Evolutionary conservation across 192 early-diverging fungal genomes (phyloP), one percentile per base, ranked within the genome.

Genomic region (Haplosporangium gracile): DNA sequence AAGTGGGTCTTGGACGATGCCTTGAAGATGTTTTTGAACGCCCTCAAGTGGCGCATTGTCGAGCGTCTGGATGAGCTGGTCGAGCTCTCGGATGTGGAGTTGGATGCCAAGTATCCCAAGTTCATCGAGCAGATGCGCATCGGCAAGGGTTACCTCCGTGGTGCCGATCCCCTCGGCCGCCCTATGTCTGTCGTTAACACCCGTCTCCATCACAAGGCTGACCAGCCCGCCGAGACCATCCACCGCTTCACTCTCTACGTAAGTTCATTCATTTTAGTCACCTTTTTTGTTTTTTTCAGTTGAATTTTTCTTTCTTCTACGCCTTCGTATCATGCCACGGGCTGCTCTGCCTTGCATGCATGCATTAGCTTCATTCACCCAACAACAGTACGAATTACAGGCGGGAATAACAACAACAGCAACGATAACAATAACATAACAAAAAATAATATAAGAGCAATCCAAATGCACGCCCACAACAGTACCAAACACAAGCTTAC

Each of bases 1-100:
- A 98, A 98, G 78, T 98, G 97, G 96, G 92, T 97, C 69, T 86
- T 96, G 18, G 89, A 95, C 34, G 94, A 94, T 76, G 96, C 96
- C 1, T 82, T 95, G 11, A 88, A 82, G 11, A 97, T 97, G 97
- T 80, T 94, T 20, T 70, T 94, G 34, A 85, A 90, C n/a, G 89
- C 93, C 9, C 85, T 98, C 79, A 90, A 92, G 60, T 98, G 97
- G 97, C 88, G 96, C 29, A 77, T 93, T 45, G 91, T 93, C 47
- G 90, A 89, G 82, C 91, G 90, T 53, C 73, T 96, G 1, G 82
- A 87, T 65, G 86, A 89, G 70, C 72, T 96, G 16, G 63, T 83
- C 38, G 83, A 82, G 76, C 76, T 92, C 20, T 90, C 90, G 47
- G 91, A 92, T 72, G 79, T 81, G 4, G 85, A 89, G 36, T 75